Conservation (phyloP, 352 stramenopile genomes). For the Phytophthora nicotianae region DNA sequence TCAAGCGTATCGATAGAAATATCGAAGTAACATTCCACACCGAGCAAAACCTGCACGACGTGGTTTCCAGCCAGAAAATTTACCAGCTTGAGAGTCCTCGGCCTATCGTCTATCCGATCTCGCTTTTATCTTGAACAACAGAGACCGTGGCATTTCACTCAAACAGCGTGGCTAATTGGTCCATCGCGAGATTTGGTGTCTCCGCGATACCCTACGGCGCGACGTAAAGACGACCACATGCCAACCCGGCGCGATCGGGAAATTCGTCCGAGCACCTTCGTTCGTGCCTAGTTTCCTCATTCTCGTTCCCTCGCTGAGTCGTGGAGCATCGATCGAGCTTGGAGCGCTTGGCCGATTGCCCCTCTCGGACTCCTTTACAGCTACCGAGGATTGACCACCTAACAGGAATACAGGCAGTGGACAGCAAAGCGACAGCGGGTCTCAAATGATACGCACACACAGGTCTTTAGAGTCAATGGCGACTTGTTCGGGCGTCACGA, state of each 20-base stretch:
- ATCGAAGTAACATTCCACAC: constrained; percentile 18
- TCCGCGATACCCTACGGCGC: constrained; percentile 16
- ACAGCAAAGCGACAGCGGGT: not conserved
- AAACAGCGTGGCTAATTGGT: constrained; percentile 30
- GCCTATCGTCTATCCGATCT: constrained; percentile 35
- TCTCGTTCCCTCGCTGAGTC: constrained; percentile 29
- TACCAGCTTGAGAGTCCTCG: constrained; percentile 24
- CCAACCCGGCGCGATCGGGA: constrained; percentile 20
- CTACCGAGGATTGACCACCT: not conserved
- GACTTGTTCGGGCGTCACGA: constrained; percentile 43
- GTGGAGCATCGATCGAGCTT: constrained; percentile 19
- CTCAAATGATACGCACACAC: constrained; percentile 23
- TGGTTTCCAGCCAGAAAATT: constrained; percentile 26
- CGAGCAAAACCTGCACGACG: constrained; percentile 3
- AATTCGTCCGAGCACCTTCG: constrained; percentile 6
- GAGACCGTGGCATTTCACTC: constrained; percentile 15
- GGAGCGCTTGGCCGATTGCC: constrained; percentile 6
- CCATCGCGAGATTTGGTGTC: constrained; percentile 25
- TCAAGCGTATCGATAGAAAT: not conserved
- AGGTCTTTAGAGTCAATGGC: constrained; percentile 29
- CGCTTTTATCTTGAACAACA: constrained; percentile 31
- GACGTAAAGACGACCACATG: constrained; percentile 27
- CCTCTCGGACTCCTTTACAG: constrained; percentile 3
- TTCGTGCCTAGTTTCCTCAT: constrained; percentile 23
- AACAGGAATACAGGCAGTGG: constrained; percentile 7